Evolutionary conservation across 768 basidiomycete genomes (phyloP), one percentile per base, ranked within the genome.

Genomic region (Ephemerocybe angulata): DNA sequence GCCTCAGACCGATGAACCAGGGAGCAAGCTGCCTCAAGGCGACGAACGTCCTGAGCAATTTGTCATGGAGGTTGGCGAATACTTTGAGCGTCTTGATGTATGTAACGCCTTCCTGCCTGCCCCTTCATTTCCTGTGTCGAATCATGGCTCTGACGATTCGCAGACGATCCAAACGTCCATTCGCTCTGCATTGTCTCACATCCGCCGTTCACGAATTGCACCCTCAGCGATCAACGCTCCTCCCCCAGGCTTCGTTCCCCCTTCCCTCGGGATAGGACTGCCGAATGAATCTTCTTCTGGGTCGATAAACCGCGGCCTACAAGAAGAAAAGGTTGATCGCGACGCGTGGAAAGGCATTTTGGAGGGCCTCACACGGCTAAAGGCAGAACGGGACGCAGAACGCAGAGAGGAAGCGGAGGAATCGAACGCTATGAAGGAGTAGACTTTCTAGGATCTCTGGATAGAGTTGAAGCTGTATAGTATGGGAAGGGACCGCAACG

Each of bases 201-300:
- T 93, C 56, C 79, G 88, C 11, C 83, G 87, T 62, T 87, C 88
- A 10, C 84, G 89, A 60, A 89, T 92, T 64, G 87, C 90, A 38
- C 89, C 90, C 8, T 88, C 88, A n/a, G 85, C 88, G n/a, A 90
- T 93, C 62, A 87, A 86, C 47, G 89, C 90, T 1, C 88, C 88
- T 30, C 80, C 84, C 5, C 79, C 77, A 0, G 83, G 81, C 25
- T 88, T 90, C 65, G 73, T 90, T 10, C 90, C 89, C 5, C 85
- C 89, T 3, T 85, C 88, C 6, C 81, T 90, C 15, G 90, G 90
- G 5, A 88, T 90, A 12, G 87, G 87, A 3, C 76, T 88, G 50
- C 87, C 90, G 2, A 62, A 75, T 11, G 71, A 72, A 52, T 30
- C 35, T 28, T 69, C 69, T 37, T 59, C 70, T 3, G 60, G 67